Base-by-base conservation (phyloP, 495 filamentous ascomycete species). In the Xylaria bambusicola region DNA sequence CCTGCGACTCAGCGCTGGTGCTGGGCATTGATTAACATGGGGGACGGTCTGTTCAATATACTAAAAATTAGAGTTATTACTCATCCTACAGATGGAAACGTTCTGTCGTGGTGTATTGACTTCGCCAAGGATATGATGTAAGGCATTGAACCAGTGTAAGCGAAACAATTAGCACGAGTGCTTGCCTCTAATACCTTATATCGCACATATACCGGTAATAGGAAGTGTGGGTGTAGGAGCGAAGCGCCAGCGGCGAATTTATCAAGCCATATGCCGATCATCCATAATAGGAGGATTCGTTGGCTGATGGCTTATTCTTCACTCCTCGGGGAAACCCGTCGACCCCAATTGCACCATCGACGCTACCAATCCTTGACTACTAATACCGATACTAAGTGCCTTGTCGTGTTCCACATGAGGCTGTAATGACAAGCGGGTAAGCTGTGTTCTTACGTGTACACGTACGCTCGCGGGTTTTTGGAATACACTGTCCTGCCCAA, bases 21-120 rank as follows among this genome's bases (percentile, higher is more conserved):
- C 29, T 33, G 29, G 33, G 21, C 23, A 31, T 42, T 10, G 15
- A 27, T 44, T 23, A 24, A 33, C 31, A 54, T 44, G 36, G 51
- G 51, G 35, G 35, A 41, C 33, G 50, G 35, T 41, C 35, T 52
- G n/a, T n/a, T n/a, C n/a, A n/a, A n/a, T n/a, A n/a, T n/a, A n/a
- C n/a, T n/a, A n/a, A n/a, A n/a, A n/a, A 33, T 10, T 33, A 5
- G 31, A 5, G 31, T 33, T 33, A 33, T 6, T 10, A 5, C 10
- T 6, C 31, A 5, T 33, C 10, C 5, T 33, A 33, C 31, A 5
- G 5, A 10, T 10, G 6, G 12, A 38, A 9, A 38, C 36, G 13
- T 15, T 9, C 8, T 15, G 36, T 13, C 36, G 36, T 15, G 36
- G 31, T 33, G 31, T 33, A 33, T 33, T 33, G 31, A n/a, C n/a